Evolutionary conservation across 192 early-diverging fungal species (phyloP).

Genomic region (Diversispora epigaea): DNA sequence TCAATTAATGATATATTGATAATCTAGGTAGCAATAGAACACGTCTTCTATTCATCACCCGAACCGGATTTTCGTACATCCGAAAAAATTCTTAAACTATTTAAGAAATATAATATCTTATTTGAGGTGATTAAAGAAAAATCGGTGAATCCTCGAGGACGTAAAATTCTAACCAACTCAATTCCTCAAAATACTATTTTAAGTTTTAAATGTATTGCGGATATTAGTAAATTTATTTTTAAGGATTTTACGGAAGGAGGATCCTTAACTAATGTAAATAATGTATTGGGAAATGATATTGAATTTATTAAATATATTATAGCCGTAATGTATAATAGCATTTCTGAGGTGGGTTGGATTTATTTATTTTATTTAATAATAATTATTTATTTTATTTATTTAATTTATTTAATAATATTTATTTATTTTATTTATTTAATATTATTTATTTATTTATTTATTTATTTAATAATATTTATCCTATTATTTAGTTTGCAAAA

Average conservation of each 20-base stretch:
- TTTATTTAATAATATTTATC: neutral
- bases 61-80: constrained; percentile 31
- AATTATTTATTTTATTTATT: neutral
- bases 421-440: too few relatives aligned
- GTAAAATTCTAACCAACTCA: constrained; percentile 22
- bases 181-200: constrained; percentile 9
- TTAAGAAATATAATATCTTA: constrained; percentile 46
- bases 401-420: neutral
- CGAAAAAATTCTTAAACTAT: constrained; percentile 45
- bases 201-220: constrained; percentile 41
- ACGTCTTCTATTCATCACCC: constrained; percentile 34
- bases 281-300: constrained; percentile 37
- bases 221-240: constrained; percentile 43
- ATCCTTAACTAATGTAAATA: constrained; percentile 25
- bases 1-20: neutral
- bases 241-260: constrained; percentile 20
- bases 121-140: constrained; percentile 49
- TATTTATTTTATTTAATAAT: neutral
- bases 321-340: constrained; percentile 36
- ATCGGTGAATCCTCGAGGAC: constrained; percentile 40
- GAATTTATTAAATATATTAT: constrained; percentile 53
- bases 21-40: constrained; percentile 42
- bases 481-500: neutral
- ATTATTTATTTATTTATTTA: neutral
- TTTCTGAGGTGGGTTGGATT: constrained; percentile 38